Evolutionary conservation across 208 protist species (phyloP).

Genomic region (Eutreptiella sp.): DNA sequence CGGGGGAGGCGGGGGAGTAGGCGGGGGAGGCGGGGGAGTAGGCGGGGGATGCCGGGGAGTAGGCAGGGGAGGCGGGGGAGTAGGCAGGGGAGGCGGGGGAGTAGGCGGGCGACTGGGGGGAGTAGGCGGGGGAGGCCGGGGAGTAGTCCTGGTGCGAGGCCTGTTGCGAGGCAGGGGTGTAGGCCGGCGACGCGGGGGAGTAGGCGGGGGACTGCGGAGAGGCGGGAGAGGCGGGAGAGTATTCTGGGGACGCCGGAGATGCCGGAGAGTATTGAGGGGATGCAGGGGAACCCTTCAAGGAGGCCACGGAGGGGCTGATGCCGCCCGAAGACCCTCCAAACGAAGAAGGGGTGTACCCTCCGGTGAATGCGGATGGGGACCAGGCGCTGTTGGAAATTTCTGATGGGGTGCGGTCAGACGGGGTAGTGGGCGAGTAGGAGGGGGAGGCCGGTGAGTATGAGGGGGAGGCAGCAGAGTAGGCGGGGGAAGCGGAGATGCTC

Average conservation of each 20-base stretch:
- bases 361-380: no score
- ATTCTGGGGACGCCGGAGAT: slow-evolving; percentile 55
- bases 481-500: slow-evolving; percentile 53
- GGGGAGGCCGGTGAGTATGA: slow-evolving; percentile 56
- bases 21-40: slow-evolving; percentile 57
- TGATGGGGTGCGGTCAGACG: no score
- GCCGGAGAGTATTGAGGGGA: slow-evolving; percentile 57
- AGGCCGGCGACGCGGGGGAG: slow-evolving; percentile 54
- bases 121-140: slow-evolving; percentile 55
- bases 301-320: no score
- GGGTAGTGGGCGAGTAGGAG: slow-evolving; percentile 54
- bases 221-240: slow-evolving; percentile 64
- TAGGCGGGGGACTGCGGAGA: slow-evolving; percentile 53
- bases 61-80: slow-evolving; percentile 58
- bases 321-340: no score
- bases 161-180: slow-evolving; percentile 50
- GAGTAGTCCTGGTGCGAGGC: no score
- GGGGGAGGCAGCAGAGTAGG: slow-evolving; percentile 56
- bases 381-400: no score
- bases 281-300: no score
- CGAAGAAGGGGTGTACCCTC: no score
- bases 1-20: slow-evolving; percentile 55
- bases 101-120: slow-evolving; percentile 52
- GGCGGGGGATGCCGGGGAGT: slow-evolving; percentile 51
- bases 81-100: slow-evolving; percentile 51